phyloP scores from a whole-genome alignment of 192 early-diverging fungal genomes.

The Entomortierella beljakovae region DNA sequence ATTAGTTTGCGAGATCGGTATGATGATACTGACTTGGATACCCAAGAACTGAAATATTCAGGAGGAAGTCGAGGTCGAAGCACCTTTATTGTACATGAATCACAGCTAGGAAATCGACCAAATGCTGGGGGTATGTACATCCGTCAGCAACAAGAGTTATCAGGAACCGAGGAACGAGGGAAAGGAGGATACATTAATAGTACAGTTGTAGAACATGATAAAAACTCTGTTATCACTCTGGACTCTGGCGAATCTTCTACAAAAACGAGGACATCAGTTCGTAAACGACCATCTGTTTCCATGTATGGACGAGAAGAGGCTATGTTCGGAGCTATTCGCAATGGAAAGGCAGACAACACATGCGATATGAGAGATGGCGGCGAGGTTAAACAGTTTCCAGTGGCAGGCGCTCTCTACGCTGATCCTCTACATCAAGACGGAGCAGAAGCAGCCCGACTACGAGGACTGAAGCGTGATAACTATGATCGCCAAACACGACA shows the following conservation, averaged over 20 bases:
- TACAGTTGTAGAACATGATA: not conserved
- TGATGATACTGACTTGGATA: not conserved
- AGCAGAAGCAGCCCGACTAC: not conserved
- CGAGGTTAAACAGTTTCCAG: not conserved
- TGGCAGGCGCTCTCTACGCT: not conserved
- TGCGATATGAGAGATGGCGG: not conserved
- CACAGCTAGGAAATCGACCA: not conserved
- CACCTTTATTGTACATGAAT: not conserved
- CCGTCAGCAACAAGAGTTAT: too few species aligned
- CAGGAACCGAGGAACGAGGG: not conserved
- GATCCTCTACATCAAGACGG: constrained; percentile 21
- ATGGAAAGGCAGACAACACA: too few species aligned
- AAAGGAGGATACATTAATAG: too few species aligned
- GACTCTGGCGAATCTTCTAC: not conserved
- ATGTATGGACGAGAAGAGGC: constrained; percentile 34
- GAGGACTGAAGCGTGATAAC: not conserved
- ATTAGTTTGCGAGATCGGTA: not conserved
- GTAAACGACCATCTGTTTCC: constrained; percentile 32
- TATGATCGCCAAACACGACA: not conserved
- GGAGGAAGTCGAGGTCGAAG: too few species aligned
- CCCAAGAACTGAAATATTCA: not conserved
- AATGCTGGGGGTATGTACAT: too few species aligned
- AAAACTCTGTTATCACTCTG: not conserved
- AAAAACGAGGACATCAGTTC: not conserved
- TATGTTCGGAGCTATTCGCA: too few species aligned